Conservation (phyloP, 352 stramenopile species). For the Phytophthora cactorum region DNA sequence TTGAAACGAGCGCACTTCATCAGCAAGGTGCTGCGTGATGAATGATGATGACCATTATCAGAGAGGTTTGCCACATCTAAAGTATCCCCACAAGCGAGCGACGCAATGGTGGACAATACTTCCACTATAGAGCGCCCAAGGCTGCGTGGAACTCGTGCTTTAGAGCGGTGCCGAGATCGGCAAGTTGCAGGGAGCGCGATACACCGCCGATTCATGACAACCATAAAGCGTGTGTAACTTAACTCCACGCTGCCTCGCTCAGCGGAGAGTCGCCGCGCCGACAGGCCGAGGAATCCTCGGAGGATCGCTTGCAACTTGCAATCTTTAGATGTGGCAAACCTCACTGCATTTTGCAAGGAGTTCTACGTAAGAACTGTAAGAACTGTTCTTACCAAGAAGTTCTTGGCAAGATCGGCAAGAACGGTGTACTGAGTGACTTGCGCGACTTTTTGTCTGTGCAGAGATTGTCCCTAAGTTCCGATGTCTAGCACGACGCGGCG, state of each 20-base stretch:
- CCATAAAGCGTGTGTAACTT: constrained; percentile 5
- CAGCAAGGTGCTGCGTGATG: constrained; percentile 4
- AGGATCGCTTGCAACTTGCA: not conserved
- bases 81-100: constrained; percentile 35
- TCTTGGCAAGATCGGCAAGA: no score
- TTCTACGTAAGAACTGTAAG: not conserved
- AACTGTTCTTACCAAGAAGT: not conserved
- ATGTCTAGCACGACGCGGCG: constrained; percentile 24
- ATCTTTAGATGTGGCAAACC: no score
- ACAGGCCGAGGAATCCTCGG: not conserved
- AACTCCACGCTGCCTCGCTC: no score
- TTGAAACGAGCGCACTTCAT: not conserved
- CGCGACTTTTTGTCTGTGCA: constrained; percentile 13
- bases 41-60: not conserved
- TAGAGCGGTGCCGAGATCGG: constrained; percentile 24
- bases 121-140: constrained; percentile 23
- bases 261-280: not conserved
- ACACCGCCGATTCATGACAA: not conserved
- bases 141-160: constrained; percentile 19
- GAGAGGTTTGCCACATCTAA: constrained; percentile 1
- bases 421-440: no score
- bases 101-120: constrained; percentile 28
- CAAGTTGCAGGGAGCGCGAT: constrained; percentile 18
- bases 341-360: not conserved
- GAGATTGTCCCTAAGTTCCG: constrained; percentile 36